Base-by-base conservation (phyloP, 2,329 filamentous ascomycete genomes). In the Pyrenophora seminiperda region DNA sequence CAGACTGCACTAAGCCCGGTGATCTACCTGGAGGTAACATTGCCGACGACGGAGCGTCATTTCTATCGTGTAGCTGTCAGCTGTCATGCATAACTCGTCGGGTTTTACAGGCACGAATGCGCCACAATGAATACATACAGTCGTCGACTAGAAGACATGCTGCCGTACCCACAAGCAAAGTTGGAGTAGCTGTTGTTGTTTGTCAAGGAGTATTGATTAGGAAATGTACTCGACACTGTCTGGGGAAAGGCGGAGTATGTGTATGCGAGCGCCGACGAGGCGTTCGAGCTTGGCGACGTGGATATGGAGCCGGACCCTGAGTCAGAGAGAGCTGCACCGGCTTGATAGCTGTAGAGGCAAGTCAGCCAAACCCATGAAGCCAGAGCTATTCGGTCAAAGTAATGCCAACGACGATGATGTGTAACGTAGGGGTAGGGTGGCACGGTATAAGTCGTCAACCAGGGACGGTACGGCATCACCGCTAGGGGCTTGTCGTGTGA, bases 221-320 rank as follows among this genome's bases (percentile, higher is more conserved):
- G 53, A 58, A 73, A 76, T 42, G 68, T 73, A 33, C 69, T 65
- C 41, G 58, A 54, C 47, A 61, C 50, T 27, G 72, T 67, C 41
- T 60, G 53, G 17, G 63, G 52, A 50, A 69, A 76, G 53, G 56
- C 65, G 32, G 75, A 64, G 61, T 73, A 80, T 13, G 75, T 67
- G 62, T 73, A 80, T 56, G 75, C 71, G 58, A 77, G 50, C 20
- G 66, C 73, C 39, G 77, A 77, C 22, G 79, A 80, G 50, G 76
- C 73, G 63, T 76, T 77, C 57, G 80, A 81, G 59, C 76, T 77
- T 51, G 78, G 77, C 62, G 77, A 80, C 61, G 77, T 77, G 57
- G 78, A 79, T 62, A 76, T 77, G 58, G 78, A 82, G 64, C 80
- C 81, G 48, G 77, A 79, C 48, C 78, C 80, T 53, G 81, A 81